Evolutionary conservation across 139 green algal genomes (phyloP).

Genomic region (Chlamydomonas incerta): DNA sequence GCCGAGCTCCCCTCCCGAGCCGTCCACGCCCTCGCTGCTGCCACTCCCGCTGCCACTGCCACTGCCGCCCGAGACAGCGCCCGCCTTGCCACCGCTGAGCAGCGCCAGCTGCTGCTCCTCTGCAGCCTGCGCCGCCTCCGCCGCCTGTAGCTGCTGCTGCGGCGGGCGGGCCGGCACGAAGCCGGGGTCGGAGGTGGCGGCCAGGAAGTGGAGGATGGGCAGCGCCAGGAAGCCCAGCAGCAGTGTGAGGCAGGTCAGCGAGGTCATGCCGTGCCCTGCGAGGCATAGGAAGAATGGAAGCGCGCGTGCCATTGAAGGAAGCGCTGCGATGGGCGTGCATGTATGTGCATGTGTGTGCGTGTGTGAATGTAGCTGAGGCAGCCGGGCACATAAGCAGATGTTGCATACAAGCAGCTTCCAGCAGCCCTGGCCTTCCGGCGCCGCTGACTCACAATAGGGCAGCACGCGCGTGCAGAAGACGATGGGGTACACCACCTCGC

Average conservation of each 20-base stretch:
- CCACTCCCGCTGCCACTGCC: too few relatives aligned
- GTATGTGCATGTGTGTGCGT: too few relatives aligned
- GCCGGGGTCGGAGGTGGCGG: slow-evolving; percentile 36
- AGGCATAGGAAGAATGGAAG: too few relatives aligned
- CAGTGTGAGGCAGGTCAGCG: background rate
- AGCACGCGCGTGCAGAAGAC: slow-evolving; percentile 30
- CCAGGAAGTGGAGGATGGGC: slow-evolving; percentile 25
- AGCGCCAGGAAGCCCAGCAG: slow-evolving; percentile 2
- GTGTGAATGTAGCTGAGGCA: too few relatives aligned
- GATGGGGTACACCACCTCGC: slow-evolving; percentile 44
- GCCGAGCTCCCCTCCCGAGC: too few relatives aligned
- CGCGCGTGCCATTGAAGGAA: too few relatives aligned
- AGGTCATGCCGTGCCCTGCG: background rate
- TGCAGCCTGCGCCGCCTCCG: background rate
- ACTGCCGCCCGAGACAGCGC: too few relatives aligned
- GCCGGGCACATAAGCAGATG: too few relatives aligned
- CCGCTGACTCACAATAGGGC: slow-evolving; percentile 17
- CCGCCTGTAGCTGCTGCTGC: background rate
- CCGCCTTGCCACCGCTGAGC: background rate
- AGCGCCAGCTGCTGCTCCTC: background rate
- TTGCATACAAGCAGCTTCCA: too few relatives aligned
- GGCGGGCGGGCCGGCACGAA: background rate
- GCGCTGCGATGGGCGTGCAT: too few relatives aligned
- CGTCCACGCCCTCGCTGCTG: background rate
- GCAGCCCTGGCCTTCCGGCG: too few relatives aligned